phyloP scores from a whole-genome alignment of 2,329 filamentous ascomycete species.

The Penicillium sp. region DNA sequence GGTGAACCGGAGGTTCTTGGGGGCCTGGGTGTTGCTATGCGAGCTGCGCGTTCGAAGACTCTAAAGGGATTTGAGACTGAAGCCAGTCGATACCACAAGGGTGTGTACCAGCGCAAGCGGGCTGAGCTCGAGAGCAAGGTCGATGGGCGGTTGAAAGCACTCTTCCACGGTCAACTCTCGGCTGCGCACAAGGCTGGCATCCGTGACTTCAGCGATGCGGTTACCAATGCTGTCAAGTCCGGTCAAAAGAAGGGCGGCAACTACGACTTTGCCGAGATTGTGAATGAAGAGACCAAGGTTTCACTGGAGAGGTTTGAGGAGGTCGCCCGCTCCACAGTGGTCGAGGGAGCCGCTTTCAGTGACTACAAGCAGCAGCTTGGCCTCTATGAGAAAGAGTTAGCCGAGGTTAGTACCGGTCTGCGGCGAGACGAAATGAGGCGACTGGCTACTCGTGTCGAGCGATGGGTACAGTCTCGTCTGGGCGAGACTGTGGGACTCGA shows the following conservation, averaged over 20 bases:
- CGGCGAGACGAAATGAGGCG: conserved; percentile 95
- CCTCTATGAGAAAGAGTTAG: conserved; percentile 83
- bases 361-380: conserved; percentile 74
- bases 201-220: conserved; percentile 76
- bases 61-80: conserved; percentile 83
- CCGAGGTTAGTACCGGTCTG: conserved; percentile 76
- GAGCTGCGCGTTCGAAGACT: conserved; percentile 63
- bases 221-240: conserved; percentile 77
- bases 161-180: conserved; percentile 82
- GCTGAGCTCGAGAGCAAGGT: conserved; percentile 80
- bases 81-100: conserved; percentile 93
- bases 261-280: conserved; percentile 95
- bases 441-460: conserved; percentile 81
- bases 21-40: conserved; percentile 69
- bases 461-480: conserved; percentile 85
- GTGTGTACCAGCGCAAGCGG: conserved; percentile 80
- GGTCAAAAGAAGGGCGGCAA: conserved; percentile 85
- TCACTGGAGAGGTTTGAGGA: conserved; percentile 69
- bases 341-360: conserved; percentile 80
- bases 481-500: conserved; percentile 84
- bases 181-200: conserved; percentile 88
- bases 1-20: conserved; percentile 69
- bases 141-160: conserved; percentile 76
- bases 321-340: conserved; percentile 67
- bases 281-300: conserved; percentile 72